Evolutionary conservation across 495 filamentous ascomycete genomes (phyloP).

Genomic region (Hypoxylon lenormandii): DNA sequence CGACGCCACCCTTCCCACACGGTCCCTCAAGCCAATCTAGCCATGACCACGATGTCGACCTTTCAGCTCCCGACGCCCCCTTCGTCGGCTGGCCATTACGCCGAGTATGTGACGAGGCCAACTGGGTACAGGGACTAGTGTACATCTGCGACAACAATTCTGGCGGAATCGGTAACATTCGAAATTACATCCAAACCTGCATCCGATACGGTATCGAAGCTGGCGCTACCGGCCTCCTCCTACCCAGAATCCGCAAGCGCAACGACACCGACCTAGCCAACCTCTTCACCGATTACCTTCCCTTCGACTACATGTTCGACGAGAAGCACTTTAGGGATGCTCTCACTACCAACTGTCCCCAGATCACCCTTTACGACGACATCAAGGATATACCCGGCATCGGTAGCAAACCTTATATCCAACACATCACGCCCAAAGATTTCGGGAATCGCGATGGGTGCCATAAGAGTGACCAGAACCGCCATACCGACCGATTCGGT

Average conservation of each 20-base stretch:
- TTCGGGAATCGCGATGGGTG: constrained; percentile 60
- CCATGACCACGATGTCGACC: constrained; percentile 37
- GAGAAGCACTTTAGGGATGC: constrained; percentile 58
- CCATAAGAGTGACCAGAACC: constrained; percentile 60
- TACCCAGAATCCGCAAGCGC: constrained; percentile 59
- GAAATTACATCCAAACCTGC: constrained; percentile 66
- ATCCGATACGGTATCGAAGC: constrained; percentile 65
- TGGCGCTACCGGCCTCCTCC: constrained; percentile 60
- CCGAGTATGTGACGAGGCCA: constrained; percentile 59
- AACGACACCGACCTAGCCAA: constrained; percentile 54
- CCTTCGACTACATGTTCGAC: constrained; percentile 64
- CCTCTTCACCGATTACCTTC: constrained; percentile 53
- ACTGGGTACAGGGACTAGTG: constrained; percentile 57
- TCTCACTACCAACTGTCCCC: constrained; percentile 56
- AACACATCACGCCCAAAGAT: constrained; percentile 59
- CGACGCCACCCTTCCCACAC: constrained; percentile 13
- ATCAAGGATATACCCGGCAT: constrained; percentile 46
- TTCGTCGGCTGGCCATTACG: constrained; percentile 64
- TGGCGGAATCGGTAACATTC: constrained; percentile 65
- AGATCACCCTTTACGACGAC: constrained; percentile 59
- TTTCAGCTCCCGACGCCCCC: constrained; percentile 55
- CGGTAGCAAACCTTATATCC: constrained; percentile 52
- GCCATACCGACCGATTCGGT: constrained; percentile 60
- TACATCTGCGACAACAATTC: constrained; percentile 67
- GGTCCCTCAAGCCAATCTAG: constrained; percentile 18